A percentile compares a stretch with the other conserved stretches of the same genome.
These are phyloP conservation scores for Thraustochytrium striatum DNA, from an alignment of 352 stramenopile genomes.

Conservation along the genomic window DNA sequence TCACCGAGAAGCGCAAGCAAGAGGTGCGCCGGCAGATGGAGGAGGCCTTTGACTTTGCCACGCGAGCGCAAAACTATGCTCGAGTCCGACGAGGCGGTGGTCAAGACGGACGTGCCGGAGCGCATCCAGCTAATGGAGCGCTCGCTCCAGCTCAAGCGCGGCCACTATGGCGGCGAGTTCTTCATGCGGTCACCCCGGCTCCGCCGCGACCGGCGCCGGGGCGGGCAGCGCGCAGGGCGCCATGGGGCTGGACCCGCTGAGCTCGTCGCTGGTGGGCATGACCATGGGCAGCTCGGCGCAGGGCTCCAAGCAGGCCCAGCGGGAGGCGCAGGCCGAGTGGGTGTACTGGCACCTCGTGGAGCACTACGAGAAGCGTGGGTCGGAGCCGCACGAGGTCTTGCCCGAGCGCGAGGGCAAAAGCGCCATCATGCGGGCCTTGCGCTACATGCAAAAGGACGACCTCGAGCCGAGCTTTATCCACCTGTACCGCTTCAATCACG, in stretches of 20 bases:
- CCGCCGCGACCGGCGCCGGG: too few relatives aligned
- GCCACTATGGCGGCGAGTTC: conserved; percentile 23
- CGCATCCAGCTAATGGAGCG: conserved; percentile 31
- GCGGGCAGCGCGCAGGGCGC: too few relatives aligned
- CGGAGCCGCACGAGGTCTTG: not conserved
- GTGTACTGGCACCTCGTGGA: conserved; percentile 22
- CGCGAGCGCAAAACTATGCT: conserved; percentile 40
- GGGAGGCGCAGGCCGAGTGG: conserved; percentile 21
- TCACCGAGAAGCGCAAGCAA: not conserved
- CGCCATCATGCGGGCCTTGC: not conserved
- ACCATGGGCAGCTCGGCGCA: not conserved
- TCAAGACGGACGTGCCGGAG: conserved; percentile 38
- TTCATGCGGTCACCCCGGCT: conserved; percentile 14
- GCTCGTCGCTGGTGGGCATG: not conserved
- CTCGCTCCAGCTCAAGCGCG: not conserved
- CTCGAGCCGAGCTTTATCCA: conserved; percentile 18
- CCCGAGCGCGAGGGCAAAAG: not conserved
- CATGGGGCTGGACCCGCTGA: not conserved
- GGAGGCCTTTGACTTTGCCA: conserved; percentile 35
- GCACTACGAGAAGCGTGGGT: not conserved
- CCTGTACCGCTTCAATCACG: conserved; percentile 12
- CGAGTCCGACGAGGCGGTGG: conserved; percentile 13
- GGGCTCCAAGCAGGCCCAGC: not conserved
- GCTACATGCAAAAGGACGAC: conserved; percentile 11
- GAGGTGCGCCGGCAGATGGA: conserved; percentile 28